phyloP scores from a whole-genome alignment of 1,284 basidiomycete species.

The Xerocomus minutiporus region DNA sequence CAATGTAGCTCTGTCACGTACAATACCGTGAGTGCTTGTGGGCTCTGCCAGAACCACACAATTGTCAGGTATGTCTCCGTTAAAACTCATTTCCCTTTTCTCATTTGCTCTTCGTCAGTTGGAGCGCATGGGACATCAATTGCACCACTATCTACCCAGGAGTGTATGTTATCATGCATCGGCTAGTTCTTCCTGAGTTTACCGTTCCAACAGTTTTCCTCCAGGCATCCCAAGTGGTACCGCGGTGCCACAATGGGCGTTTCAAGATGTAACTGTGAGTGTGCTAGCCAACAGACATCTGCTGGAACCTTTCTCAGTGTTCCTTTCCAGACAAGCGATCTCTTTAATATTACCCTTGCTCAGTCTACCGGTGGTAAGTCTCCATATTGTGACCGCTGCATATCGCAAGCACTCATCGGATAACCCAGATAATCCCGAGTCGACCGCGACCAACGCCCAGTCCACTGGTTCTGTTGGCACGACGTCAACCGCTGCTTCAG shows the following conservation, averaged over 20 bases:
- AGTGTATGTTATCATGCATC: constrained; percentile 12
- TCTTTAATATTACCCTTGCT: constrained; percentile 24
- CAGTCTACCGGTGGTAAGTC: constrained; percentile 23
- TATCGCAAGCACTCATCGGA: neutral
- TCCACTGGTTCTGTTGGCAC: constrained; percentile 13
- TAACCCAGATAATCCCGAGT: constrained; percentile 29
- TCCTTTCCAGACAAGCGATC: constrained; percentile 12
- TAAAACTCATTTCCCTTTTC: neutral
- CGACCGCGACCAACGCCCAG: constrained; percentile 16
- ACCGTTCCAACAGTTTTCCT: constrained; percentile 18
- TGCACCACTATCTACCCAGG: constrained; percentile 20
- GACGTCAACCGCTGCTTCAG: constrained; percentile 2
- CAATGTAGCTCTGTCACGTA: constrained; percentile 35
- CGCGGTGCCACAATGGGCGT: constrained; percentile 32
- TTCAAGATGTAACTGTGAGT: constrained; percentile 30
- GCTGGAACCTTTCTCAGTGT: neutral
- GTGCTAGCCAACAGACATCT: neutral
- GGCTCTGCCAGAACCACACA: constrained; percentile 30
- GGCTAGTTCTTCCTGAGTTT: neutral
- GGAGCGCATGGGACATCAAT: constrained; percentile 27
- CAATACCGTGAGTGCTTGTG: constrained; percentile 33
- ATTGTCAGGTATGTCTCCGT: constrained; percentile 10
- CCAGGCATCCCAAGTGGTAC: constrained; percentile 25
- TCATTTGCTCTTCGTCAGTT: constrained; percentile 20
- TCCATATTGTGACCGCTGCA: too few species aligned